Evolutionary conservation across 768 basidiomycete genomes (phyloP).

Genomic region (Favolaschia claudopus): DNA sequence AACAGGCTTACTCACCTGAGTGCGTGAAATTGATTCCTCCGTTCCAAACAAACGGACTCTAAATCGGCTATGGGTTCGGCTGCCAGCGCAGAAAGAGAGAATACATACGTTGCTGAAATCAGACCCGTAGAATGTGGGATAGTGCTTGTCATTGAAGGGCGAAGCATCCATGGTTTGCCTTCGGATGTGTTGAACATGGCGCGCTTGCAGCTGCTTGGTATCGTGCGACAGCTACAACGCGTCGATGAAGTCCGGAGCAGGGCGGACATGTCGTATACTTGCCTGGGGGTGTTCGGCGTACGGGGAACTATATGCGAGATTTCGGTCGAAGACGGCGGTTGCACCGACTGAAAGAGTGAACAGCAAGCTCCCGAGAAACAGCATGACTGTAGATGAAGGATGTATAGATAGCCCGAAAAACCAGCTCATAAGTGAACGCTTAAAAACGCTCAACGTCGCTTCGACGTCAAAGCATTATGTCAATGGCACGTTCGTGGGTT

Average conservation of each 20-base stretch:
- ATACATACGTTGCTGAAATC: constrained; percentile 55
- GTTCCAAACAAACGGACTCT: constrained; percentile 57
- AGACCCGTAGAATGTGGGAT: constrained; percentile 56
- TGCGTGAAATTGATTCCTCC: constrained; percentile 61
- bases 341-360: constrained; percentile 23
- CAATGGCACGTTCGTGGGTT: too few relatives aligned
- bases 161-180: constrained; percentile 45
- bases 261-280: constrained; percentile 4
- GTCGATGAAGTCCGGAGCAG: neutral
- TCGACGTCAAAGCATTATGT: too few relatives aligned
- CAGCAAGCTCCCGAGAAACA: constrained; percentile 16
- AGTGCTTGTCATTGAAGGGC: constrained; percentile 56
- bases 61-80: neutral
- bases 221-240: constrained; percentile 46
- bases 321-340: constrained; percentile 41
- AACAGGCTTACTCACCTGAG: constrained; percentile 38
- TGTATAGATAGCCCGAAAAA: too few relatives aligned
- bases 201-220: constrained; percentile 44
- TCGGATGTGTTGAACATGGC: constrained; percentile 41
- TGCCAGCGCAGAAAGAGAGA: neutral
- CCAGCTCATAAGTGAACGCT: neutral
- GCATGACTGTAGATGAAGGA: too few relatives aligned
- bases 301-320: constrained; percentile 50
- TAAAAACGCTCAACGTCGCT: too few relatives aligned
- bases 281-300: constrained; percentile 44